Base-by-base conservation (phyloP, 2,329 filamentous ascomycete genomes). In the Aureobasidium pullulans region DNA sequence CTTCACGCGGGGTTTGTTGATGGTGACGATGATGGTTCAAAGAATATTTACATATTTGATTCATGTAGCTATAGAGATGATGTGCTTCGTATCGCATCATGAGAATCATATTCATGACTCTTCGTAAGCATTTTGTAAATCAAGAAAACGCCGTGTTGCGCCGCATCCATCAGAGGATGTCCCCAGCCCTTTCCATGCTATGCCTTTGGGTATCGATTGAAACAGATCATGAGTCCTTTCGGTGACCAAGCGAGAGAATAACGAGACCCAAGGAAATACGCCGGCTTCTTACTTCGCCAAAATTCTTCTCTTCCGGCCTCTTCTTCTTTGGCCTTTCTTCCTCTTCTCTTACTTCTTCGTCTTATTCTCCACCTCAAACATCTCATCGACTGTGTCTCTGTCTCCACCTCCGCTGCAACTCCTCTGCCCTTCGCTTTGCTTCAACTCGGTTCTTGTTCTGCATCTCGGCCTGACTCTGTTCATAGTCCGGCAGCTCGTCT, bases 391-490 rank as follows among this genome's bases (percentile, higher is more conserved):
- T 57, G 11, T 50, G 61, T 47, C 68, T 66, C 52, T 64, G 66
- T 42, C 69, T 71, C 77, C 77, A 79, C 53, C 74, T 67, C 36
- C 70, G 69, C 57, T 77, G 75, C 61, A 79, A 60, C 60, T 79
- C 77, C 57, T 73, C 67, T 48, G 76, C 77, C 61, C 77, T 66
- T 36, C 71, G 69, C 11, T 72, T 68, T n/a, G 76, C 76, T 62
- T 75, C 75, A 11, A 64, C 64, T 34, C 76, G 66, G 58, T 70
- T 74, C 46, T 62, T 66, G 8, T 68, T 71, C 31, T 72, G 71
- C 64, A 75, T 76, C 61, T 78, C 73, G 11, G 74, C 75, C 64
- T 79, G 77, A 60, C 75, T 78, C 59, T 75, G 70, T 29, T 74
- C 76, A 61, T 79, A 79, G 62, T 77, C 71, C 0, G 77, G 77